phyloP scores from a whole-genome alignment of 176 grass and related monocot genomes.

The Cenchrus americanus region DNA sequence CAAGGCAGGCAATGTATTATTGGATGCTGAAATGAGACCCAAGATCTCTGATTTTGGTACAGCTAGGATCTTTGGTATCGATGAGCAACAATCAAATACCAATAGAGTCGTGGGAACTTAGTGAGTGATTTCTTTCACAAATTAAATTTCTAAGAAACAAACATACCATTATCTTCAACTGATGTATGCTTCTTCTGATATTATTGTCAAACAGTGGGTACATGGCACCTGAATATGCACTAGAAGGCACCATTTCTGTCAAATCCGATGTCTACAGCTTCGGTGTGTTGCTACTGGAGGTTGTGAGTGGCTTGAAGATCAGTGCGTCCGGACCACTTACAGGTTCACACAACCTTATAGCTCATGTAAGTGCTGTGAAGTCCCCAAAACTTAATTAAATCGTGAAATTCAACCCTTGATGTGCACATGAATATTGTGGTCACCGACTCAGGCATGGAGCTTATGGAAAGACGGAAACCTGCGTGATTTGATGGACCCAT shows the following conservation, averaged over 20 bases:
- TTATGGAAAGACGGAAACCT: slow-evolving; percentile 48
- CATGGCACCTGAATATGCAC: slow-evolving; percentile 63
- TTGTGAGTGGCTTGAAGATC: slow-evolving; percentile 56
- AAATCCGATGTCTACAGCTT: slow-evolving; percentile 60
- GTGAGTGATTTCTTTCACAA: slow-evolving; percentile 40
- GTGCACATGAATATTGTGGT: background rate
- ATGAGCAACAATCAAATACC: slow-evolving; percentile 42
- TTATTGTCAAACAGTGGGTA: slow-evolving; percentile 46
- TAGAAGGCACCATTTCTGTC: slow-evolving; percentile 50
- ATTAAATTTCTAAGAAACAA: background rate
- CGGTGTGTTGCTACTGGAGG: slow-evolving; percentile 46
- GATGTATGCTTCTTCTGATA: background rate
- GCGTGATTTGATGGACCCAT: slow-evolving; percentile 22
- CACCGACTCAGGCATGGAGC: slow-evolving; percentile 44
- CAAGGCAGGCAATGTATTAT: slow-evolving; percentile 53
- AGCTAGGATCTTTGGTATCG: slow-evolving; percentile 48
- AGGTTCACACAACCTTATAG: slow-evolving; percentile 36
- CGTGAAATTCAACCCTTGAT: background rate
- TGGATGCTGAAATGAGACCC: slow-evolving; percentile 56
- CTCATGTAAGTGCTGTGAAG: slow-evolving; percentile 35
- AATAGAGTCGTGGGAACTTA: slow-evolving; percentile 56
- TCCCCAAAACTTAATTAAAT: background rate
- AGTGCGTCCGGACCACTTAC: background rate
- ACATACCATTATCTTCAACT: background rate
- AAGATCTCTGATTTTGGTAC: slow-evolving; percentile 60